Conservation (phyloP, 2,329 filamentous ascomycete genomes). For the Fusarium sp. region DNA sequence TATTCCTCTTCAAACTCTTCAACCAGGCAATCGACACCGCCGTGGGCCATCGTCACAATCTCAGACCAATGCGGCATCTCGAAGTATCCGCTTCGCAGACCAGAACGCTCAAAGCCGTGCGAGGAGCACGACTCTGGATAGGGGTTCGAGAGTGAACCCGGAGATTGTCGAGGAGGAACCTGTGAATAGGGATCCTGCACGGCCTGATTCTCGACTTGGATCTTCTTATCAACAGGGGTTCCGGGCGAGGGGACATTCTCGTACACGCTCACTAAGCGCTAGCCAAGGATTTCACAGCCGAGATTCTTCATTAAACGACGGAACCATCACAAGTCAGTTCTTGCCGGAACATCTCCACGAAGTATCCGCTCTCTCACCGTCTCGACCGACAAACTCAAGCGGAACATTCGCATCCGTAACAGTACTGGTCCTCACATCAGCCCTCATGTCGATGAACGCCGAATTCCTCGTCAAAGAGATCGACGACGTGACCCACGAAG, state of each 20-base stretch:
- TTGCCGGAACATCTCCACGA: slow-evolving; percentile 8
- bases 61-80: slow-evolving; percentile 18
- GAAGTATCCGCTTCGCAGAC: slow-evolving; percentile 50
- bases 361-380: neutral
- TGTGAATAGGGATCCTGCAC: slow-evolving; percentile 10
- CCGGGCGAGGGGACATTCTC: slow-evolving; percentile 39
- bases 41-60: slow-evolving; percentile 23
- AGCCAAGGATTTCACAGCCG: slow-evolving; percentile 35
- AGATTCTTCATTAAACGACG: slow-evolving; percentile 35
- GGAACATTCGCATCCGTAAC: slow-evolving; percentile 57
- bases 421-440: slow-evolving; percentile 65
- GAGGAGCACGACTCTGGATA: slow-evolving; percentile 33
- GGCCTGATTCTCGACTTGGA: slow-evolving; percentile 12
- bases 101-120: slow-evolving; percentile 28
- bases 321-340: slow-evolving; percentile 24
- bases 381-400: slow-evolving; percentile 19
- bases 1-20: slow-evolving; percentile 75
- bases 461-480: slow-evolving; percentile 72
- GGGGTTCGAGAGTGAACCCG: neutral
- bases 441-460: slow-evolving; percentile 69
- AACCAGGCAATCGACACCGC: slow-evolving; percentile 21
- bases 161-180: slow-evolving; percentile 20
- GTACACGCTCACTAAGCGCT: slow-evolving; percentile 44
- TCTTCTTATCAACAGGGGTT: slow-evolving; percentile 37
- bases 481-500: slow-evolving; percentile 63